Base-by-base conservation (phyloP, 1,139 yeast species). In the Yamadazyma spencermartinsiae region DNA sequence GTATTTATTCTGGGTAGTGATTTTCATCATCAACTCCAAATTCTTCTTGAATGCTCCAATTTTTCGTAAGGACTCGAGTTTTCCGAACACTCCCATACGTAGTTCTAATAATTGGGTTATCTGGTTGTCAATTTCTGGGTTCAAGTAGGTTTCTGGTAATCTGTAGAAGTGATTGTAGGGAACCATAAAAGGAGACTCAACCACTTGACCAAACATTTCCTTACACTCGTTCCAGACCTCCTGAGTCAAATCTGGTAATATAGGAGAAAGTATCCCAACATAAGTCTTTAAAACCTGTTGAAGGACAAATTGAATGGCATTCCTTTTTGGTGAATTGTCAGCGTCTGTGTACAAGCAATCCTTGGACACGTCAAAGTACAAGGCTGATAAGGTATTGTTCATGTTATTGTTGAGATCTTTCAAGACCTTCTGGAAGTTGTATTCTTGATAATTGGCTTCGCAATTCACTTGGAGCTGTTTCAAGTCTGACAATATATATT, bases 361-460 rank as follows among this genome's bases (percentile, higher is more conserved):
- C 55, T 92, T 94, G 35, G 86, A 78, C 27, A 87, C 74, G 54
- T 89, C 96, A 59, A 92, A 89, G 60, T 92, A 92, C 33, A 85
- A 70, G 0, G 98, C 79, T 28, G 96, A 87, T 41, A 90, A 71
- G 16, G 80, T 80, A 15, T 79, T 75, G 54, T 84, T 88, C 72
- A 88, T 76, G 54, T 87, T 89, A 40, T 79, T 75, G 52, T 84
- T 84, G 14, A 88, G 53, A 3, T 75, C 74, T 44, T 82, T 81
- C 13, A 77, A 63, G 3, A 82, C 86, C 47, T 80, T 74, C 42
- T 86, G 80, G 58, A 83, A 92, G 50, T 83, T 81, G 55, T 75
- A 82, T 1, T 62, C 58, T 20, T 73, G 65, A 56, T 81, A 90
- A 33, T 75, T 68, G 7, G 57, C 61, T 31, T 66, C 49, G 25